Base-by-base conservation (phyloP, 2,329 filamentous ascomycete species). In the Aureobasidium musti region DNA sequence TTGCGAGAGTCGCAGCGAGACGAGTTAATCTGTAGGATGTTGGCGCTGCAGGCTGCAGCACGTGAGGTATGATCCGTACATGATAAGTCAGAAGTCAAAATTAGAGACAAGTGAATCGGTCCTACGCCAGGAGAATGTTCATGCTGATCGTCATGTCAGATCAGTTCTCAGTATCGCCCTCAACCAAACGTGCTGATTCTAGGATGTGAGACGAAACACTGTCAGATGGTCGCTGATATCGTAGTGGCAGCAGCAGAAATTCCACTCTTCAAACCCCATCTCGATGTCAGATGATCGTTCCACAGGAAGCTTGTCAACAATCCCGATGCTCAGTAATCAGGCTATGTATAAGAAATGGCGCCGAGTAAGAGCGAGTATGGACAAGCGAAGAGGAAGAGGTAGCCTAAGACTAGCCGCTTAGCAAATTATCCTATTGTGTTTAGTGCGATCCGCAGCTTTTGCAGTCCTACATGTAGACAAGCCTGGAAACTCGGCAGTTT, bases 331-430 rank as follows among this genome's bases (percentile, higher is more conserved):
- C 1, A 30, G 26, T 52, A 30, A 52, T 52, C 17, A n/a, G 49
- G 49, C 17, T 11, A 13, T 33, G 28, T 39, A 41, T 45, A 33
- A 59, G 23, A 14, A 10, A 21, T 59, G 19, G 23, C 21, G 39
- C 39, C 21, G 7, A 5, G 39, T 6, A 6, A 26, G 21, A 47
- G 35, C 17, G 4, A 30, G 26, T 28, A 14, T 37, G 28, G 13
- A 10, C 37, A 59, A 4, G 7, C 33, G 37, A 23, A 28, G 28
- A n/a, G 2, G n/a, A 28, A n/a, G 5, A 41, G 53, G 23, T 26
- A 41, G 14, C 10, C 37, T 57, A 41, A 52, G 5, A 19, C 39
- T 60, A 60, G 39, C 56, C 56, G 56, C 56, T 60, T 60, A 60
- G 39, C 56, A 60, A 47, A 39, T 10, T 30, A 60, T 47, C 41